phyloP scores from a whole-genome alignment of 139 green algal genomes.

The Picochlorum sp. region DNA sequence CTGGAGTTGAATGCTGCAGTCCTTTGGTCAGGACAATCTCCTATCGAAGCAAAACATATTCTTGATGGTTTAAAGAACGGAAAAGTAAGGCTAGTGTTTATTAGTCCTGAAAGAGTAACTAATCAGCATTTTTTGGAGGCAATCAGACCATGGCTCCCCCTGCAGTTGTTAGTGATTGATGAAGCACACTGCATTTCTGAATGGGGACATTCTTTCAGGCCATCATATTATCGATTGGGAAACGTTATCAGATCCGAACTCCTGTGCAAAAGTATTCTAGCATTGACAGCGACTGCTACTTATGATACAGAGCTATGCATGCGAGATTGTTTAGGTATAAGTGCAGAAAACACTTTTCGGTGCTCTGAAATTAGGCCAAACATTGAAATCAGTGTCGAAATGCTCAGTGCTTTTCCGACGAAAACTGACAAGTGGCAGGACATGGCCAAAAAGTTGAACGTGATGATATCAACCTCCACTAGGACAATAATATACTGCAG shows the following conservation, averaged over 20 bases:
- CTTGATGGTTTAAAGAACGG: constrained; percentile 31
- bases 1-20: constrained; percentile 58
- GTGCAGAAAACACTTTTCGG: constrained; percentile 31
- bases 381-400: constrained; percentile 56
- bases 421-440: background rate
- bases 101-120: constrained; percentile 81
- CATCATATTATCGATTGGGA: constrained; percentile 73
- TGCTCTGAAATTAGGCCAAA: constrained; percentile 59
- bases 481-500: constrained; percentile 67
- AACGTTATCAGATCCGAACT: constrained; percentile 51
- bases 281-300: constrained; percentile 86
- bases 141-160: constrained; percentile 39
- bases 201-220: constrained; percentile 92
- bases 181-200: constrained; percentile 90
- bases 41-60: constrained; percentile 23
- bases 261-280: constrained; percentile 52
- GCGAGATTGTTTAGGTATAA: constrained; percentile 44
- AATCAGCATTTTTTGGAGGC: constrained; percentile 54
- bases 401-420: background rate
- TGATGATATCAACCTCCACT: constrained; percentile 20
- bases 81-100: constrained; percentile 68
- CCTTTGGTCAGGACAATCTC: constrained; percentile 53
- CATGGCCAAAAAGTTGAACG: background rate
- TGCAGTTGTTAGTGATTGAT: constrained; percentile 63
- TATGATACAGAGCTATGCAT: constrained; percentile 47